phyloP scores from a whole-genome alignment of 2,329 filamentous ascomycete genomes.

The Aspergillus aculeatinus region DNA sequence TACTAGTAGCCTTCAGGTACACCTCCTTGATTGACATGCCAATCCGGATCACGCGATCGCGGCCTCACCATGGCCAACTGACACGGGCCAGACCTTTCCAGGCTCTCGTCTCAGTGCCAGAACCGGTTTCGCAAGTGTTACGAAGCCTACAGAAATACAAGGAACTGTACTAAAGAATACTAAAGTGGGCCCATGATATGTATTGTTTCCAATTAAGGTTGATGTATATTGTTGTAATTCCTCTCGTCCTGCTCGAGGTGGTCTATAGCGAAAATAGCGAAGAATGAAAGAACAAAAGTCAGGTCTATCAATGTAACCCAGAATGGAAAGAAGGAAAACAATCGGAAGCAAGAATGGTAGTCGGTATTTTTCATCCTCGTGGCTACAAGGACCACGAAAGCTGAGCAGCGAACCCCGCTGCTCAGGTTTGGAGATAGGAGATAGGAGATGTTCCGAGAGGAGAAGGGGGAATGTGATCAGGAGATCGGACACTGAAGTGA shows the following conservation, averaged over 20 bases:
- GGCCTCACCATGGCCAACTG: background rate
- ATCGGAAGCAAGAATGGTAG: conserved; percentile 17
- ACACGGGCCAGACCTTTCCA: background rate
- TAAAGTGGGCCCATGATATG: background rate
- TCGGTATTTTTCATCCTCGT: too few species aligned
- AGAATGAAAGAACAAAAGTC: background rate
- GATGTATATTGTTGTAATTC: background rate
- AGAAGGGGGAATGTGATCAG: background rate
- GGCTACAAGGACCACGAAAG: too few species aligned
- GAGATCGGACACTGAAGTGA: background rate
- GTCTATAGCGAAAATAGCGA: conserved; percentile 3
- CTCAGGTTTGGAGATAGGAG: background rate
- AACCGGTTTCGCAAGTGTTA: background rate
- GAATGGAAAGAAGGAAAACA: background rate
- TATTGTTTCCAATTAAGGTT: background rate
- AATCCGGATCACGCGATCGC: background rate
- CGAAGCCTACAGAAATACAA: background rate
- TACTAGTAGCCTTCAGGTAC: too few species aligned
- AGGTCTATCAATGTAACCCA: background rate
- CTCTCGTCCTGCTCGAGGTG: conserved; percentile 13
- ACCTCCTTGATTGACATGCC: too few species aligned
- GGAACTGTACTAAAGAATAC: background rate
- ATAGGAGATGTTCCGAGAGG: conserved; percentile 1
- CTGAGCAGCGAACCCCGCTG: background rate
- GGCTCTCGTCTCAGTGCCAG: background rate